Conservation (phyloP, 192 early-diverging fungal genomes). For the Coemansia sp. region DNA sequence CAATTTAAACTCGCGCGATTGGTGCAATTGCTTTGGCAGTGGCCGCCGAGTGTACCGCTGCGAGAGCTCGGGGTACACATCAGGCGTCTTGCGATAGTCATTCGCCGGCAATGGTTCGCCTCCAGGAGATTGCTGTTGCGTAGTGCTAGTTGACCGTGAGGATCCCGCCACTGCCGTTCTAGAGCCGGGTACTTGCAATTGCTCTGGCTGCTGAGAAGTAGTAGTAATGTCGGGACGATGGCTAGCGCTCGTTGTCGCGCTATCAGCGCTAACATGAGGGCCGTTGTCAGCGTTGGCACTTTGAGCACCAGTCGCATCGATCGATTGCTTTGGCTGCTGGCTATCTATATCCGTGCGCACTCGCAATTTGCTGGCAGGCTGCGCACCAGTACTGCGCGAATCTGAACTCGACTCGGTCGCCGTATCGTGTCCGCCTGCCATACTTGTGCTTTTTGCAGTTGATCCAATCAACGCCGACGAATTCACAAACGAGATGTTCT, state of each 20-base stretch:
- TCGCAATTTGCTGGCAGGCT: constrained; percentile 34
- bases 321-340: not conserved
- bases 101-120: not conserved
- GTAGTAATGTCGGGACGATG: not conserved
- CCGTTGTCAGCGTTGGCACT: not conserved
- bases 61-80: constrained; percentile 29
- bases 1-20: constrained; percentile 68
- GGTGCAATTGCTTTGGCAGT: constrained; percentile 60
- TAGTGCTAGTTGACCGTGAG: not conserved
- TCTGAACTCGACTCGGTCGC: constrained; percentile 9
- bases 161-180: not conserved
- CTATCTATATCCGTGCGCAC: constrained; percentile 22
- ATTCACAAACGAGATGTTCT: not conserved
- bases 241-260: not conserved
- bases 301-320: not conserved
- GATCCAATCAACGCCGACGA: not conserved
- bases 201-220: not conserved
- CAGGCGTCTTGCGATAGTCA: constrained; percentile 23
- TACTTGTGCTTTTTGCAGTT: not conserved
- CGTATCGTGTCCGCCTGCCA: constrained; percentile 6
- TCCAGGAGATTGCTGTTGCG: constrained; percentile 3
- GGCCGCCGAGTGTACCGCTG: constrained; percentile 26
- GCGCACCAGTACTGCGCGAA: constrained; percentile 13
- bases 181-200: not conserved
- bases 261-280: not conserved